phyloP scores from a whole-genome alignment of 2,329 filamentous ascomycete species.

The Corynespora cassiicola region DNA sequence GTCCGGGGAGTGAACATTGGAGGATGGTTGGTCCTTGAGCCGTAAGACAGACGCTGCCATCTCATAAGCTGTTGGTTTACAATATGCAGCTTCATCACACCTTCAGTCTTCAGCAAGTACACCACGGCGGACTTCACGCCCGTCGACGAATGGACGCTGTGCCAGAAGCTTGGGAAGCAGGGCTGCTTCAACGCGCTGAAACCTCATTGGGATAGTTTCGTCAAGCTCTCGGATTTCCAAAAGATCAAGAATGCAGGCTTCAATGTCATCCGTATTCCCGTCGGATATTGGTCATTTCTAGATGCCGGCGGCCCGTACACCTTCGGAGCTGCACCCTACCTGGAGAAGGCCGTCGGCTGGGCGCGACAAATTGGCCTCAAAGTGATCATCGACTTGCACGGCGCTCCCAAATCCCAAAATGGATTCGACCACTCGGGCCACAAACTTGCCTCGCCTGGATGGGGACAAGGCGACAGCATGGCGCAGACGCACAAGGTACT shows the following conservation, averaged over 20 bases:
- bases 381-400: conserved; percentile 65
- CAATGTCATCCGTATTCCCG: conserved; percentile 65
- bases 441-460: conserved; percentile 49
- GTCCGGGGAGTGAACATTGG: conserved; percentile 60
- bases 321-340: conserved; percentile 58
- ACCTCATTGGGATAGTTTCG: conserved; percentile 60
- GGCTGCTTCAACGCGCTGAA: conserved; percentile 52
- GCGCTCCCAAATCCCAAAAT: conserved; percentile 60
- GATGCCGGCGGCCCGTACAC: conserved; percentile 55
- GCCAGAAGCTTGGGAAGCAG: conserved; percentile 55
- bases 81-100: conserved; percentile 58
- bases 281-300: conserved; percentile 66
- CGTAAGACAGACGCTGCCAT: conserved; percentile 18
- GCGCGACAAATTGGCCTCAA: conserved; percentile 60
- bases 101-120: conserved; percentile 57
- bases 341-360: conserved; percentile 64
- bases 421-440: conserved; percentile 69
- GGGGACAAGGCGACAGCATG: conserved; percentile 56
- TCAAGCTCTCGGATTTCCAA: conserved; percentile 58
- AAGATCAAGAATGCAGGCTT: conserved; percentile 63
- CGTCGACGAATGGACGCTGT: conserved; percentile 59
- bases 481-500: conserved; percentile 62
- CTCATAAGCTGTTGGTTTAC: conserved; percentile 10
- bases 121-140: conserved; percentile 38
- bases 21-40: conserved; percentile 57